These are phyloP conservation scores for Meira miltonrushii DNA, from an alignment of 1,284 basidiomycete species.

Conservation along the genomic window DNA sequence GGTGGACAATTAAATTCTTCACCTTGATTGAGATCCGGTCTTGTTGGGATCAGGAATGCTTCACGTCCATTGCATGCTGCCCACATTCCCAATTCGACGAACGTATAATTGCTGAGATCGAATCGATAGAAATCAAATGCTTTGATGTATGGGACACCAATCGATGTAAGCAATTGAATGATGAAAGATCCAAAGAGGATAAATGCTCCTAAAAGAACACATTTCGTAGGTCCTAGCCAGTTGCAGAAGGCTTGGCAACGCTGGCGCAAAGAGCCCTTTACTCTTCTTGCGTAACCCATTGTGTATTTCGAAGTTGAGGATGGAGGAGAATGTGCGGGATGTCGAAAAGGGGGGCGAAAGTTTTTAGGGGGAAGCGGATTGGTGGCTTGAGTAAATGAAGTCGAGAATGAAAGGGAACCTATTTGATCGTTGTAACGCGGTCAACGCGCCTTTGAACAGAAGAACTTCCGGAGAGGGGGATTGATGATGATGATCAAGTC, in stretches of 20 bases:
- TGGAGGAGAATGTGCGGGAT: no score
- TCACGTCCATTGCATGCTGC: slow-evolving; percentile 4
- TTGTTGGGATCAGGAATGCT: background rate
- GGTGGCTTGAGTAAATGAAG: no score
- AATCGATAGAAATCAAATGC: slow-evolving; percentile 8
- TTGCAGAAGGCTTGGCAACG: background rate
- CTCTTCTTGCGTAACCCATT: no score
- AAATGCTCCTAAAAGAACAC: background rate
- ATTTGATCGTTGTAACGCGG: no score
- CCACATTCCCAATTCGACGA: slow-evolving; percentile 11
- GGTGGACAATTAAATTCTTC: slow-evolving; percentile 7
- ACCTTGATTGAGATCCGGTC: slow-evolving; percentile 3
- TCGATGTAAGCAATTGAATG: slow-evolving; percentile 7
- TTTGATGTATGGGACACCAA: slow-evolving; percentile 9
- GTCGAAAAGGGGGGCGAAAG: no score
- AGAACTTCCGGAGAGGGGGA: no score
- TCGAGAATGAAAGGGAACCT: no score
- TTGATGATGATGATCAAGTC: no score
- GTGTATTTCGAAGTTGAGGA: no score
- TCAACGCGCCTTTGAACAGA: no score
- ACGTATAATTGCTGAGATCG: slow-evolving; percentile 4
- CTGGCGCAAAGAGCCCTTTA: no score
- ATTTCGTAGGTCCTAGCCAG: slow-evolving; percentile 7
- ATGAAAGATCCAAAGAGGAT: slow-evolving; percentile 4
- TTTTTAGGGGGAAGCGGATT: no score